Evolutionary conservation across 306 rosid genomes (phyloP).

Genomic region (Malus domestica): ASM211411v1 NC_041790.1:35739501-35740000

Average conservation of each 20-base stretch:
- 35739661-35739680: not conserved
- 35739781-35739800: not conserved
- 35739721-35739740: not conserved
- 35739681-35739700: not conserved
- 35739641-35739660: not conserved
- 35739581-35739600: not conserved
- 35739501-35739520: conserved; percentile 19
- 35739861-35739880: no score
- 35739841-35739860: no score
- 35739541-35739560: conserved; percentile 3
- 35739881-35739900: no score
- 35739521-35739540: conserved; percentile 25
- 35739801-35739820: not conserved
- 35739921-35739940: no score
- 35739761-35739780: not conserved
- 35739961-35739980: no score
- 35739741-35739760: not conserved
- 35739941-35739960: no score
- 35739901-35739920: no score
- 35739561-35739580: not conserved
- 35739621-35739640: not conserved
- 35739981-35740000: no score
- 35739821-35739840: not conserved
- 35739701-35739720: not conserved
- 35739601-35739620: not conserved